These are phyloP conservation scores for Aspergillus sp. DNA, from an alignment of 2,329 filamentous ascomycete genomes.

Conservation along the genomic window DNA sequence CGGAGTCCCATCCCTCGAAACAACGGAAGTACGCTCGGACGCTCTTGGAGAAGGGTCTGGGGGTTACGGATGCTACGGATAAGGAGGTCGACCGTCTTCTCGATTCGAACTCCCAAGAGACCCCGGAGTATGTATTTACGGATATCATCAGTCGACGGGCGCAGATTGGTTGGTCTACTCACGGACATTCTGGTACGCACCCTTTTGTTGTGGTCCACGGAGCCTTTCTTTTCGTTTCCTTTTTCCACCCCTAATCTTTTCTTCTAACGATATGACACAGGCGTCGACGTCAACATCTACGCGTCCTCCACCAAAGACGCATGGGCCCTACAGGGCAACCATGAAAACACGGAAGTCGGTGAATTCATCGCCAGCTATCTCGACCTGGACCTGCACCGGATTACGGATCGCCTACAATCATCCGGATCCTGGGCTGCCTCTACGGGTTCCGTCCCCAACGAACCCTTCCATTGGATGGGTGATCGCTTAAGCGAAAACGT, in stretches of 20 bases:
- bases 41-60: conserved; percentile 62
- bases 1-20: conserved; percentile 39
- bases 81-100: conserved; percentile 63
- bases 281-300: conserved; percentile 95
- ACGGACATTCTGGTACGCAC: conserved; percentile 63
- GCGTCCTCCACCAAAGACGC: conserved; percentile 60
- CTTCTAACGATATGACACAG: conserved; percentile 30
- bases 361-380: conserved; percentile 73
- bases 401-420: conserved; percentile 64
- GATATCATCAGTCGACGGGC: conserved; percentile 81
- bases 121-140: conserved; percentile 57
- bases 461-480: conserved; percentile 34
- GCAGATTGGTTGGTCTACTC: conserved; percentile 87
- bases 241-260: background rate
- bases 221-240: conserved; percentile 2
- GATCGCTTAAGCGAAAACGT: conserved; percentile 30
- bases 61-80: conserved; percentile 64
- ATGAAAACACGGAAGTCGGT: conserved; percentile 91
- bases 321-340: conserved; percentile 65
- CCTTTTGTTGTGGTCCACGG: too few relatives aligned
- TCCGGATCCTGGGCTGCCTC: conserved; percentile 13
- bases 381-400: conserved; percentile 64
- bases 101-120: conserved; percentile 46
- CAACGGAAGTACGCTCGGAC: conserved; percentile 56
- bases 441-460: conserved; percentile 9